Evolutionary conservation across 352 stramenopile species (phyloP), one percentile per base, ranked within the genome.

Genomic region (Peronospora tabacina): DNA sequence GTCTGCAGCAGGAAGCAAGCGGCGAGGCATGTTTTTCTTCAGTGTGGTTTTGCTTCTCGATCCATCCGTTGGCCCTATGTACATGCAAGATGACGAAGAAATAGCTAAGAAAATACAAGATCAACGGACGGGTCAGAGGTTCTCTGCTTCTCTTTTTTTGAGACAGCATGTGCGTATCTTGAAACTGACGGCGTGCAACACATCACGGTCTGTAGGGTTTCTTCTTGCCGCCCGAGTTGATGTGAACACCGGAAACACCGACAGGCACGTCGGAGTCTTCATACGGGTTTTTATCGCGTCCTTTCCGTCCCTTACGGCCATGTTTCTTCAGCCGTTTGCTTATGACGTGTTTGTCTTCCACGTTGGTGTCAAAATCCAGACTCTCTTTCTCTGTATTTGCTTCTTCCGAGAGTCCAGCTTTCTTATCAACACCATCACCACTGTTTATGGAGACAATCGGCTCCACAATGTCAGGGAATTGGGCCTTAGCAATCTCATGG

Each of bases 241-340:
- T 82, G 49, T 84, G 76, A 36, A 85, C 64, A 34, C 62, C 69
- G 15, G 55, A 48, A 22, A 66, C 32, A n/a, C 67, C 70, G 29
- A 54, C 61, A 29, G 78, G 75, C 38, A 90, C 24, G 45, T 95
- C 82, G 37, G 74, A 82, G 59, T 95, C 82, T 57, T 92, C 85
- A 67, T 99, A 99, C 30, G 96, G 96, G 68, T 98, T 97, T 63
- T 97, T 97, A 49, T 99, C 94, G 28, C 94, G 76, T 13, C 89
- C 70, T 70, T 99, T 99, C 12, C 88, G 77, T 29, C 90, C 90
- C 66, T 99, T 99, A 51, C 97, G 97, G 8, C 95, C 96, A 70
- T 96, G 96, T 49, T 93, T 90, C 58, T 97, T 93, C 48, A 94
- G 56, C 2, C 82, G 68, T 63, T 94, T 94, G 65, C 80, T 91